Percentiles rank a stretch among this genome's conserved stretches.
Conservation (phyloP, 306 rosid genomes). For the Psophocarpus tetragonolobus region DNA sequence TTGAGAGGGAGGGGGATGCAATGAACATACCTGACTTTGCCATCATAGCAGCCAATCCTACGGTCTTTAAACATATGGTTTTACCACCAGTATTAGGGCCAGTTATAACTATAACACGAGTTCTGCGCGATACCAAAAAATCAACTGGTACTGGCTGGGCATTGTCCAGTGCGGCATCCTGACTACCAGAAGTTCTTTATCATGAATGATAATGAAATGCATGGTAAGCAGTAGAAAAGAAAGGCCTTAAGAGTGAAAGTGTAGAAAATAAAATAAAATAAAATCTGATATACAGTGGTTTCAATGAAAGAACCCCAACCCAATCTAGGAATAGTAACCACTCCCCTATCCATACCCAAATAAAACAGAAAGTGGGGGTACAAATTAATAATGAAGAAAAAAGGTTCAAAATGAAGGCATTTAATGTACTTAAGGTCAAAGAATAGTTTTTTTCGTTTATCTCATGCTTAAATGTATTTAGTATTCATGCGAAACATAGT, state of each 20-base stretch:
- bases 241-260: not conserved
- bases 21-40: conserved; percentile 83
- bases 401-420: not conserved
- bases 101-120: conserved; percentile 81
- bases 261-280: conserved; percentile 25
- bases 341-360: not conserved
- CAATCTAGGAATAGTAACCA: conserved; percentile 1
- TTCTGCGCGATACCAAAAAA: conserved; percentile 62
- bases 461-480: not conserved
- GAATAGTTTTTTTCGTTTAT: not conserved
- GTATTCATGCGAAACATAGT: not conserved
- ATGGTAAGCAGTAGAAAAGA: conserved; percentile 12
- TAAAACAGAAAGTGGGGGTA: not conserved
- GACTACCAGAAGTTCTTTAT: conserved; percentile 39
- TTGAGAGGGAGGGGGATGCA: not conserved
- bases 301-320: not conserved
- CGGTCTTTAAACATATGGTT: conserved; percentile 88
- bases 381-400: not conserved
- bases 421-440: not conserved
- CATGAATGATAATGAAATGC: conserved; percentile 29
- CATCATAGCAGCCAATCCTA: conserved; percentile 97
- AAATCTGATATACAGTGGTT: conserved; percentile 1
- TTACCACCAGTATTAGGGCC: conserved; percentile 98
- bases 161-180: conserved; percentile 62
- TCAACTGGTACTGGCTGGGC: conserved; percentile 82